Percentiles rank a stretch among this genome's conserved stretches.
Evolutionary conservation across 1,139 yeast species (phyloP).

Genomic region (Martiniozyma asiatica): DNA sequence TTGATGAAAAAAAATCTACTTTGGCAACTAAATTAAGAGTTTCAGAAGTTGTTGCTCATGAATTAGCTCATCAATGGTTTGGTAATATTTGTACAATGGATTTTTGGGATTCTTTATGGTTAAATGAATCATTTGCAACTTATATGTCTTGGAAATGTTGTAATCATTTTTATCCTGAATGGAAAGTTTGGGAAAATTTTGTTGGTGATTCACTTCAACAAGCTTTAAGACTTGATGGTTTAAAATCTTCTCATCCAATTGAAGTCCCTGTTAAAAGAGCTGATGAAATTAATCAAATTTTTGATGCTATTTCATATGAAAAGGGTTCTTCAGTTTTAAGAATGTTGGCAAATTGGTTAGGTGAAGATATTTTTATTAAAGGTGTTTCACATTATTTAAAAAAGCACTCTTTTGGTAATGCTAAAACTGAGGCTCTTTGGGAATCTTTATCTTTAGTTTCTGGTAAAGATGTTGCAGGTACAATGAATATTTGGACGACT

Average conservation of each 20-base stretch:
- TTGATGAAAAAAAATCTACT: conserved; percentile 35
- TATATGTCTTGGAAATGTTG: conserved; percentile 46
- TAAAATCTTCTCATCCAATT: conserved; percentile 48
- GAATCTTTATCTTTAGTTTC: conserved; percentile 35
- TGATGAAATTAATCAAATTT: conserved; percentile 44
- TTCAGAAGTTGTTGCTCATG: conserved; percentile 50
- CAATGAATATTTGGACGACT: conserved; percentile 44
- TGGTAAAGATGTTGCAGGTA: conserved; percentile 34
- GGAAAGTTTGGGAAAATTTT: conserved; percentile 48
- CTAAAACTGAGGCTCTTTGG: conserved; percentile 44
- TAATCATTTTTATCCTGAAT: conserved; percentile 40
- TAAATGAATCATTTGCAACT: conserved; percentile 53
- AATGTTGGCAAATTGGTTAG: conserved; percentile 46
- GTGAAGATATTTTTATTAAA: conserved; percentile 36
- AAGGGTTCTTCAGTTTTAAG: conserved; percentile 45
- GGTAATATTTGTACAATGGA: conserved; percentile 55
- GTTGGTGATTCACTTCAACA: conserved; percentile 42
- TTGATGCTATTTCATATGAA: conserved; percentile 44
- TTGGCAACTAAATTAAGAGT: conserved; percentile 37
- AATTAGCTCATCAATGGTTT: conserved; percentile 55
- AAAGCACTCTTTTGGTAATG: conserved; percentile 38
- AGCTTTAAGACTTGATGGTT: conserved; percentile 41
- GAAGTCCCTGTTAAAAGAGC: conserved; percentile 47
- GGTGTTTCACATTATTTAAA: conserved; percentile 46
- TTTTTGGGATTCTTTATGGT: conserved; percentile 56